Base-by-base conservation (phyloP, 108 stramenopile genomes). In the Seminavis robusta region DNA sequence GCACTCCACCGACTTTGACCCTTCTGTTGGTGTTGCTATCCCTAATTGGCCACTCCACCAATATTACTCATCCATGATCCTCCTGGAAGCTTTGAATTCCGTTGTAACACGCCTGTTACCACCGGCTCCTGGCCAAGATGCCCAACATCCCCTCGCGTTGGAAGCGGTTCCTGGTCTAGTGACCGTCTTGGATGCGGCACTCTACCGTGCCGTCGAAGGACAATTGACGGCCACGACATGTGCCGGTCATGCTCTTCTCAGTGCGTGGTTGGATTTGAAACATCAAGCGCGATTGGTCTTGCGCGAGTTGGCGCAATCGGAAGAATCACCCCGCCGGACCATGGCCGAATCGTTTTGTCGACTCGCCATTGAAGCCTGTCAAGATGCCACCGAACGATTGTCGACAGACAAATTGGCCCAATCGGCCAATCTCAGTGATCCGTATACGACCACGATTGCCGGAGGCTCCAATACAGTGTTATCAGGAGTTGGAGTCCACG, bases 141-240 rank as follows among this genome's bases (percentile, higher is more conserved):
- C 59, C 28, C 63, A 61, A 33, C 27, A 50, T 34, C 68, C 75
- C 7, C 28, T 77, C 44, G 51, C 65, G 33, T 21, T 81, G 4
- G 42, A 62, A 47, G 81, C 76, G 2, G 52, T 63, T 4, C 88
- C 92, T 0, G 92, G 81, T 1, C 48, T 94, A 21, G 86, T 69
- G 23, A 88, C 88, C n/a, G 43, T 94, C 0, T 55, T 94, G 39
- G 92, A 94, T 71, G 56, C 69, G 8, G 88, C 83, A 6, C 65
- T 94, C 6, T 90, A 74, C 58, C 72, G 77, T 8, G 43, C 83
- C 41, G 66, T 79, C 36, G 81, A 90, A 56, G 88, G 77, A 44
- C 79, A 88, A 57, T 41, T 94, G 43, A 78, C 82, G 6, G 80
- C 81, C 17, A 88, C 88, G 1, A 69, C 79, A 2, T 71, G 52